Conservation (phyloP, 345 rosid species). For the Acer campestre region DNA sequence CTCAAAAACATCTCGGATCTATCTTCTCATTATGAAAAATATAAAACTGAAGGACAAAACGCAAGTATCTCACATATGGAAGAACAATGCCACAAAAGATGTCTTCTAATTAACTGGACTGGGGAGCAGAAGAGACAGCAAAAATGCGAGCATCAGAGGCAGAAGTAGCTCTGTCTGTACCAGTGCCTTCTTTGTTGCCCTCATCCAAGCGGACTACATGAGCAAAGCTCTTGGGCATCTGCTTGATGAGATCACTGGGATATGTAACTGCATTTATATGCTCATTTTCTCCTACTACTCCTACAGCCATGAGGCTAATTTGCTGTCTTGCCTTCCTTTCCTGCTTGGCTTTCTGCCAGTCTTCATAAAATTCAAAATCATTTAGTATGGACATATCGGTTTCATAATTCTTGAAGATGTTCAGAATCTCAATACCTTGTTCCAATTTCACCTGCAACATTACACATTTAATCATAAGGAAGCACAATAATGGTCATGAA, state of each 20-base stretch:
- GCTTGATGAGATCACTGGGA: constrained; percentile 62
- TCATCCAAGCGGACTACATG: constrained; percentile 74
- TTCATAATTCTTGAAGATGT: constrained; percentile 68
- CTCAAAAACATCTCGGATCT: constrained; percentile 26
- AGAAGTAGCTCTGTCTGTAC: constrained; percentile 31
- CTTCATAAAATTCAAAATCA: constrained; percentile 89
- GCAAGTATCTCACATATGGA: constrained; percentile 19
- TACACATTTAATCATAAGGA: constrained; percentile 12
- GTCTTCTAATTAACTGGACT: constrained; percentile 47
- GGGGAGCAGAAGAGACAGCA: constrained; percentile 43
- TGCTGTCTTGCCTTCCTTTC: constrained; percentile 81
- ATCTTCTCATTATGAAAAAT: constrained; percentile 23
- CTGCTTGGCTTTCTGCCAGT: constrained; percentile 75
- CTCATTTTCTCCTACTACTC: constrained; percentile 60
- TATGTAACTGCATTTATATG: constrained; percentile 43
- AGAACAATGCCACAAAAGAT: constrained; percentile 20
- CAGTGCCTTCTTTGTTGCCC: constrained; percentile 44
- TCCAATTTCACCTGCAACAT: constrained; percentile 77
- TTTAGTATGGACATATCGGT: constrained; percentile 76
- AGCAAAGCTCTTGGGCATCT: constrained; percentile 80
- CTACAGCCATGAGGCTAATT: constrained; percentile 47
- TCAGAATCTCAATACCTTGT: constrained; percentile 79
- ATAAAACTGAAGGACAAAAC: constrained; percentile 12
- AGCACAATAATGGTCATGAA: background rate
- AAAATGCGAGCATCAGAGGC: constrained; percentile 35